Percentiles rank a stretch among this genome's conserved stretches.
These are phyloP conservation scores for Plasmodium reichenowi DNA, from an alignment of 169 alveolate genomes.

Conservation along the genomic window DNA sequence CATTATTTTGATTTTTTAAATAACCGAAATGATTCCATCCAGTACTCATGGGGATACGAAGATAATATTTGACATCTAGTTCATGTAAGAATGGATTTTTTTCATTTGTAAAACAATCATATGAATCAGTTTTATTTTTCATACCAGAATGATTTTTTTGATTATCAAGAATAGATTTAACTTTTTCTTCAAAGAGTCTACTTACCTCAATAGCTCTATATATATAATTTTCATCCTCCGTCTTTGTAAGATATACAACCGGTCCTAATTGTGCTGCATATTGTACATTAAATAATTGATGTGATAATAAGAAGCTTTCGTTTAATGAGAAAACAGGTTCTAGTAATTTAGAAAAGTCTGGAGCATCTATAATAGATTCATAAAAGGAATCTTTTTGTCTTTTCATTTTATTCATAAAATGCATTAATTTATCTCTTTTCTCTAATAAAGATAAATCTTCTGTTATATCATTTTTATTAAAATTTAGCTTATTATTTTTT, in stretches of 20 bases:
- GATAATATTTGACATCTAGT: conserved; percentile 65
- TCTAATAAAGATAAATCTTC: conserved; percentile 6
- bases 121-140: conserved; percentile 34
- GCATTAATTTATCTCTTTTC: conserved; percentile 49
- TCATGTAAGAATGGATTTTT: conserved; percentile 54
- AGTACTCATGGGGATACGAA: conserved; percentile 69
- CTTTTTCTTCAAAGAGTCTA: conserved; percentile 63
- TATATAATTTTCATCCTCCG: conserved; percentile 63
- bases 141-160: conserved; percentile 18
- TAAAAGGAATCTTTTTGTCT: conserved; percentile 62
- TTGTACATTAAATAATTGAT: conserved; percentile 62
- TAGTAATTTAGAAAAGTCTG: conserved; percentile 60
- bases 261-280: conserved; percentile 74
- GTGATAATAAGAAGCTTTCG: conserved; percentile 61
- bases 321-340: conserved; percentile 62
- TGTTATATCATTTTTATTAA: not conserved
- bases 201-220: conserved; percentile 72
- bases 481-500: not conserved
- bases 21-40: conserved; percentile 75
- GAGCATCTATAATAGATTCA: conserved; percentile 55
- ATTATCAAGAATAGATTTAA: conserved; percentile 61
- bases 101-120: conserved; percentile 32
- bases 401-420: conserved; percentile 53
- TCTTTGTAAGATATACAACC: conserved; percentile 58
- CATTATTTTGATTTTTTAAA: conserved; percentile 63